Base-by-base conservation (phyloP, 1,284 basidiomycete species). In the Ustilago tritici region DNA sequence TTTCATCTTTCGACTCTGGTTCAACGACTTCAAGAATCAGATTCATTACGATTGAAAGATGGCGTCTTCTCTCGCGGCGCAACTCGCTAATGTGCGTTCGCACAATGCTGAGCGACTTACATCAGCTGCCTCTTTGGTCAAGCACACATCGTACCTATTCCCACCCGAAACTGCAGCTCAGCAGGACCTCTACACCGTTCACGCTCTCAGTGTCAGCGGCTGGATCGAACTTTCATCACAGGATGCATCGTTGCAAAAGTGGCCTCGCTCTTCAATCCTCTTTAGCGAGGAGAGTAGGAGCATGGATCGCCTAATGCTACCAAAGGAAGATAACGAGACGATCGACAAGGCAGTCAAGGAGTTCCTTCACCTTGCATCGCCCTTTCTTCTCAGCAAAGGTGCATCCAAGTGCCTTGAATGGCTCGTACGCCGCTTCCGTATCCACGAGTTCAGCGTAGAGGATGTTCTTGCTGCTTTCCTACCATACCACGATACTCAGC, bases 401-500 rank as follows among this genome's bases (percentile, higher is more conserved):
- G 90, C 93, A 0, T 92, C 92, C 46, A 95, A 93, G 86, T 91
- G 93, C n/a, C 85, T 99, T 38, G 96, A 99, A 85, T 99, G 96
- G 96, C 90, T 99, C 31, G 93, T 99, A 4, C 89, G 94, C 76
- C 89, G 95, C 65, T 98, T 98, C 87, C 96, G 95, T 83, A 91
- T 98, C 43, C 91, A 98, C 85, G 95, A 98, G 85, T 95, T 98
- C 88, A 97, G 98, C 82, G 89, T 95, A 47, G 89, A 92, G 55
- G 89, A 90, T n/a, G 82, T 95, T 23, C 89, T 99, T 7, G 88
- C 91, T 14, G 88, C 94, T 19, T 98, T 98, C 87, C 87, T 98
- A 34, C 97, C 97, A 0, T 98, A 96, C 85, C 95, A 98, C 83
- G 93, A 95, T 79, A 94, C 96, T 2, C 92, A 93, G 0, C 95